Conservation (phyloP, 139 green algal species). For the Chlamydomonas schloesseri region DNA sequence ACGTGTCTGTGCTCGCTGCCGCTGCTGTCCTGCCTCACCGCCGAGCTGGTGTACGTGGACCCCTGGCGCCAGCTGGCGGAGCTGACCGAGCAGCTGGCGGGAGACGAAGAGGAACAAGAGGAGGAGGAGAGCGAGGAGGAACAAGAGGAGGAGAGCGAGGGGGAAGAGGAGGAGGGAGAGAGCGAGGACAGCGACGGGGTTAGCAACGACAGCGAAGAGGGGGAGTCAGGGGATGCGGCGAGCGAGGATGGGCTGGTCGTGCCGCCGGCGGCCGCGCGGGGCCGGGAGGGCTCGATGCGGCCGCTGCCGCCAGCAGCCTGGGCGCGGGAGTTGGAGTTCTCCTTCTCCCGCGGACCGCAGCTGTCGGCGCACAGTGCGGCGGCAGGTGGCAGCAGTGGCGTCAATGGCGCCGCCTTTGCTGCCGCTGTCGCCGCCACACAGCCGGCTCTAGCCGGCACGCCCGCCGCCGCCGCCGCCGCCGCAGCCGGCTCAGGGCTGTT, state of each 20-base stretch:
- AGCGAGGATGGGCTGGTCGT: too few species aligned
- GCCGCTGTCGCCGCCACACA: not conserved
- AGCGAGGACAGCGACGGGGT: not conserved
- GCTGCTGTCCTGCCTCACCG: not conserved
- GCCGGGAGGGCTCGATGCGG: too few species aligned
- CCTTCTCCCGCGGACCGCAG: too few species aligned
- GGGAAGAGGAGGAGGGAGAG: not conserved
- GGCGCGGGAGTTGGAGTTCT: too few species aligned
- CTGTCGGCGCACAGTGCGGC: too few species aligned
- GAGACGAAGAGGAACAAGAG: constrained; percentile 6
- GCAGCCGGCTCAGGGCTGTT: too few species aligned
- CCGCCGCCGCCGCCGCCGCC: too few species aligned
- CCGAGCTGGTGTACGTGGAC: not conserved
- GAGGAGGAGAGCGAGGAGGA: not conserved
- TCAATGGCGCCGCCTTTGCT: not conserved
- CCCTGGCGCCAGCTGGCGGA: not conserved
- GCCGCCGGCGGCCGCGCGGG: too few species aligned
- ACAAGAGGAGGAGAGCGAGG: not conserved
- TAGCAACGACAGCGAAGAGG: not conserved
- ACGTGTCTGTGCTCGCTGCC: not conserved
- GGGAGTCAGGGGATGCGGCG: too few species aligned
- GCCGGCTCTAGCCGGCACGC: too few species aligned
- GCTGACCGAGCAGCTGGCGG: not conserved
- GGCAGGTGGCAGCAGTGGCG: too few species aligned
- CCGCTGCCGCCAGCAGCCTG: too few species aligned